phyloP scores from a whole-genome alignment of 1,284 basidiomycete species.

The Phlebopus sp. region DNA sequence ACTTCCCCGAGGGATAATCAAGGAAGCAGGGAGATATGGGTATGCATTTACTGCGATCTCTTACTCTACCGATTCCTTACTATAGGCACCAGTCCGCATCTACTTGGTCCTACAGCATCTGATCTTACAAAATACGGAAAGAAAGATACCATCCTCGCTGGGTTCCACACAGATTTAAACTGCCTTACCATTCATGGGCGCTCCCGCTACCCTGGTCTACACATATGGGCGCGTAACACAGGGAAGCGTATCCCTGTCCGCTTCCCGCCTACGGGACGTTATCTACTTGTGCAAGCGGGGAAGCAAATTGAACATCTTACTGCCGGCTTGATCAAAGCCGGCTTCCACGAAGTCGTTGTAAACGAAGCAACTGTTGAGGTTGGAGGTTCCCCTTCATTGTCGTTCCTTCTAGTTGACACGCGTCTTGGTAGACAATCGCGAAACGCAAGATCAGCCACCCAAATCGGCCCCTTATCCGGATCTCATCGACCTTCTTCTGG shows the following conservation, averaged over 20 bases:
- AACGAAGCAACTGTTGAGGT: constrained; percentile 76
- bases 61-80: constrained; percentile 2
- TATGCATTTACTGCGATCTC: constrained; percentile 32
- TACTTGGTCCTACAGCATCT: constrained; percentile 89
- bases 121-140: constrained; percentile 77
- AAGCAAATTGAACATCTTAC: constrained; percentile 90
- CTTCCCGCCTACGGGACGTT: constrained; percentile 71
- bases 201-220: constrained; percentile 78
- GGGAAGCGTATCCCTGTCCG: constrained; percentile 83
- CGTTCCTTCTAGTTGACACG: constrained; percentile 4
- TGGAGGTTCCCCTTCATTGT: constrained; percentile 10
- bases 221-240: constrained; percentile 91
- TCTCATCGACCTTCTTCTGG: constrained; percentile 95
- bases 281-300: constrained; percentile 83
- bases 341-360: constrained; percentile 89
- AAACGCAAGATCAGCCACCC: constrained; percentile 56
- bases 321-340: constrained; percentile 87
- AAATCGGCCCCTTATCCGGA: constrained; percentile 81
- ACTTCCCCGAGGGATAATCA: constrained; percentile 63
- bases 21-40: constrained; percentile 80
- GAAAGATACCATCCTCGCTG: constrained; percentile 81
- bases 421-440: constrained; percentile 58
- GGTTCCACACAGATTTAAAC: constrained; percentile 86
- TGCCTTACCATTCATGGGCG: constrained; percentile 89
- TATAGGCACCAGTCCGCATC: constrained; percentile 60